phyloP scores from a whole-genome alignment of 441 rosid genomes.

The Pelargonium fulgidum region DNA sequence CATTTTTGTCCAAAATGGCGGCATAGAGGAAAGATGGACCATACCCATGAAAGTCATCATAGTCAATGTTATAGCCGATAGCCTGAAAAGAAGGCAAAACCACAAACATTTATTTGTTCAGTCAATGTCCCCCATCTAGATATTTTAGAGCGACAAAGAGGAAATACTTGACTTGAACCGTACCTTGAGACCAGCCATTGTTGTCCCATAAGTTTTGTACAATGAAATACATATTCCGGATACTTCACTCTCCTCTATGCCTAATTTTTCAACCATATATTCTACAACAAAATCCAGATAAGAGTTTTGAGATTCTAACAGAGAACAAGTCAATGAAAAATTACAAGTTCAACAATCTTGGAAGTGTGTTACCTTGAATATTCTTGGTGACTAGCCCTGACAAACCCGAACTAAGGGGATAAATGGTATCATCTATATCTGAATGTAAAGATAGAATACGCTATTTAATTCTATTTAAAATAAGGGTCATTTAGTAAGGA shows the following conservation, averaged over 20 bases:
- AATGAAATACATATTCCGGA: constrained; percentile 52
- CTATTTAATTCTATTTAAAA: not conserved
- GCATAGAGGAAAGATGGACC: not conserved
- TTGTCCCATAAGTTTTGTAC: constrained; percentile 74
- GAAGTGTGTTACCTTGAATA: constrained; percentile 43
- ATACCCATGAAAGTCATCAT: constrained; percentile 82
- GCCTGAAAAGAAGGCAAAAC: constrained; percentile 40
- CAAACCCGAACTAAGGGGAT: constrained; percentile 64
- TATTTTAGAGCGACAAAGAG: too few species aligned
- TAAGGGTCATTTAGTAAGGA: not conserved
- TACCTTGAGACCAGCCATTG: constrained; percentile 90
- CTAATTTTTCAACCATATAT: constrained; percentile 60
- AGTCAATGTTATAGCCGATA: constrained; percentile 59
- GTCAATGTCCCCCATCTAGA: not conserved
- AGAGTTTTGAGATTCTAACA: constrained; percentile 3
- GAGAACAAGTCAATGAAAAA: not conserved
- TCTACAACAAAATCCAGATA: constrained; percentile 24
- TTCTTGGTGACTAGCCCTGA: constrained; percentile 51
- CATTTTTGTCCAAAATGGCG: not conserved
- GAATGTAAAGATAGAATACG: constrained; percentile 8
- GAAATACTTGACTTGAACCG: not conserved
- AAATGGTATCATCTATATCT: constrained; percentile 93
- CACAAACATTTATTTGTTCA: not conserved
- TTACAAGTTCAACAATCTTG: not conserved
- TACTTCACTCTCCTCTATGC: constrained; percentile 45